These are phyloP conservation scores for Arthrinium puccinioides DNA, from an alignment of 2,329 filamentous ascomycete genomes.

Conservation along the genomic window DNA sequence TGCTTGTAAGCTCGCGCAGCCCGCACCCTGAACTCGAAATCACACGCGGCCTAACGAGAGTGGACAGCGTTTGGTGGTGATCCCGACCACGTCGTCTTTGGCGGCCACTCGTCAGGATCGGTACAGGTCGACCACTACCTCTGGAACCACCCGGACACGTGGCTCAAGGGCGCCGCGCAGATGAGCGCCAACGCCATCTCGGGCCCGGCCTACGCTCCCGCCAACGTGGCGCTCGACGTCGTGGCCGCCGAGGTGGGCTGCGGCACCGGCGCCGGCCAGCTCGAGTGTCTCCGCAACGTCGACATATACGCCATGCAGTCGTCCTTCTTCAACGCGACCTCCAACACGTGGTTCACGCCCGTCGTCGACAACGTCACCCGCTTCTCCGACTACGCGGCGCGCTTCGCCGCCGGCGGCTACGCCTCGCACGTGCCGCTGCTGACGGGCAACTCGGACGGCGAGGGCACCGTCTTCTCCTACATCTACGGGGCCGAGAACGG, in stretches of 20 bases:
- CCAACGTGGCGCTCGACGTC: slow-evolving; percentile 26
- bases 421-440: slow-evolving; percentile 26
- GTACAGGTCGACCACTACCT: slow-evolving; percentile 34
- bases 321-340: slow-evolving; percentile 25
- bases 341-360: slow-evolving; percentile 34
- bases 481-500: slow-evolving; percentile 25
- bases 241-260: slow-evolving; percentile 30
- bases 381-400: slow-evolving; percentile 21
- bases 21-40: no score
- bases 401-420: slow-evolving; percentile 18
- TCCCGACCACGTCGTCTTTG: slow-evolving; percentile 36
- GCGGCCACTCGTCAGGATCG: slow-evolving; percentile 30
- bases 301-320: slow-evolving; percentile 21
- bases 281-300: slow-evolving; percentile 29
- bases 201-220: slow-evolving; percentile 29
- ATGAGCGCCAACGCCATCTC: slow-evolving; percentile 35
- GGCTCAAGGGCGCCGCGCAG: slow-evolving; percentile 28
- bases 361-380: slow-evolving; percentile 27
- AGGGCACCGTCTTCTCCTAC: slow-evolving; percentile 28
- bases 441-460: slow-evolving; percentile 26
- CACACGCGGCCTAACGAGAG: no score
- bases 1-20: slow-evolving; percentile 10
- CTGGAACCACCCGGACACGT: slow-evolving; percentile 30
- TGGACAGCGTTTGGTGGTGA: slow-evolving; percentile 35
- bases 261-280: slow-evolving; percentile 20